Base-by-base conservation (phyloP, 1,284 basidiomycete genomes). In the Singerocomus inundabilis region DNA sequence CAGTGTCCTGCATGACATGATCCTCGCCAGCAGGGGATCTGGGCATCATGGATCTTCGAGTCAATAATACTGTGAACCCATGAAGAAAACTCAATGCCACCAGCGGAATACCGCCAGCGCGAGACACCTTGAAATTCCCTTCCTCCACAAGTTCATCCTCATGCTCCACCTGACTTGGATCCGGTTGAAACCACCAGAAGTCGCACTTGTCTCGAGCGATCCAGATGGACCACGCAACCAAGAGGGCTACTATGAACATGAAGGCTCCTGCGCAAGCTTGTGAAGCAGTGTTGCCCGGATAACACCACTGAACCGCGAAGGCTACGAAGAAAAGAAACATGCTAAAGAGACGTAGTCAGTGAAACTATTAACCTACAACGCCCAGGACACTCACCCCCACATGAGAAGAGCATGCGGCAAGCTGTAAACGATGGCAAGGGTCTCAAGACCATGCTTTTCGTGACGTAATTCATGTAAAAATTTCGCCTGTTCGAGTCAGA, bases 381-480 rank as follows among this genome's bases (percentile, higher is more conserved):
- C 16, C 26, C 11, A 12, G 26, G 12, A 12, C 5, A 64, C 73
- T 58, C 43, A 73, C 73, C 63, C 68, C 73, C 72, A 73, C 58
- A 73, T 60, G 10, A 73, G 58, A 18, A 72, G 62, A 3, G 66
- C 65, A 46, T 68, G 67, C 0, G 73, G 72, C 1, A 75, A 52
- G 46, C 70, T 68, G 48, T 71, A 73, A 24, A 69, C 41, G 12
- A 74, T 63, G 12, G 72, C 72, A 15, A 75, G 57, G 2, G 37
- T 66, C 55, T 75, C 71, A 0, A 70, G 53, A 4, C 71, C 70
- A 25, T 68, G 59, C 13, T 41, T 62, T 24, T 52, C 36, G 16
- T 71, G 58, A 18, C 46, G 49, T 15, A 60, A 35, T 3, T 36
- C 37, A 9, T 38, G 6, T 41, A 75, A 52, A 38, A 66, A 75